These are phyloP conservation scores for Daldinia sp. DNA, from an alignment of 2,329 filamentous ascomycete species.

Conservation along the genomic window DNA sequence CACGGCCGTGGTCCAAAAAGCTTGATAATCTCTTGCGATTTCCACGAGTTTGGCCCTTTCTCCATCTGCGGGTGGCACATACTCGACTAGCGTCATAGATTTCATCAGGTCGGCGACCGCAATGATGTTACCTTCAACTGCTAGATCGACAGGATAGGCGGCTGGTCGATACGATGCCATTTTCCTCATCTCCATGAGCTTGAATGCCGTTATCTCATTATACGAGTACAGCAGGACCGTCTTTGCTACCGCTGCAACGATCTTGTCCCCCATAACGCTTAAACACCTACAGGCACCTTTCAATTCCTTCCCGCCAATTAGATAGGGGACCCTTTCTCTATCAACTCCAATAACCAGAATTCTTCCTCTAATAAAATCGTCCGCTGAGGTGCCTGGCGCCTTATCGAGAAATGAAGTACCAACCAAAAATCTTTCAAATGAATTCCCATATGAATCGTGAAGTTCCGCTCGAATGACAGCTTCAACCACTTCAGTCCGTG, in stretches of 20 bases:
- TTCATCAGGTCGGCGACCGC: constrained; percentile 95
- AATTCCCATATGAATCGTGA: constrained; percentile 65
- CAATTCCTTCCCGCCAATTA: constrained; percentile 75
- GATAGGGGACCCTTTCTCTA: constrained; percentile 76
- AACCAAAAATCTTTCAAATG: constrained; percentile 85
- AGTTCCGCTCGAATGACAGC: constrained; percentile 83
- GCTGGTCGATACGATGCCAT: constrained; percentile 82
- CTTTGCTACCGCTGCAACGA: constrained; percentile 91
- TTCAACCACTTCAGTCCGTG: constrained; percentile 80
- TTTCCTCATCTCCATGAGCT: constrained; percentile 73
- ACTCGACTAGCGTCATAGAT: constrained; percentile 83
- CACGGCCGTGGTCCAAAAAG: constrained; percentile 84
- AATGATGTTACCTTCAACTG: constrained; percentile 79
- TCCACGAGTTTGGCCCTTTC: constrained; percentile 75
- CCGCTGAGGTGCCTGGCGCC: constrained; percentile 58
- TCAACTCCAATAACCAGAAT: constrained; percentile 89
- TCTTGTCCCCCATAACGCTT: constrained; percentile 77
- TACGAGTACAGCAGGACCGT: constrained; percentile 76
- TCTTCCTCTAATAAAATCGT: constrained; percentile 73
- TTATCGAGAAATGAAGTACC: constrained; percentile 84
- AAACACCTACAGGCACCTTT: constrained; percentile 86
- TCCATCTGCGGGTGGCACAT: constrained; percentile 67
- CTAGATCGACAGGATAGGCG: constrained; percentile 85
- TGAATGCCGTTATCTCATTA: constrained; percentile 62
- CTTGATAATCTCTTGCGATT: constrained; percentile 82